phyloP scores from a whole-genome alignment of 371 early-diverging fungal genomes.

The Entomophthora muscae region DNA sequence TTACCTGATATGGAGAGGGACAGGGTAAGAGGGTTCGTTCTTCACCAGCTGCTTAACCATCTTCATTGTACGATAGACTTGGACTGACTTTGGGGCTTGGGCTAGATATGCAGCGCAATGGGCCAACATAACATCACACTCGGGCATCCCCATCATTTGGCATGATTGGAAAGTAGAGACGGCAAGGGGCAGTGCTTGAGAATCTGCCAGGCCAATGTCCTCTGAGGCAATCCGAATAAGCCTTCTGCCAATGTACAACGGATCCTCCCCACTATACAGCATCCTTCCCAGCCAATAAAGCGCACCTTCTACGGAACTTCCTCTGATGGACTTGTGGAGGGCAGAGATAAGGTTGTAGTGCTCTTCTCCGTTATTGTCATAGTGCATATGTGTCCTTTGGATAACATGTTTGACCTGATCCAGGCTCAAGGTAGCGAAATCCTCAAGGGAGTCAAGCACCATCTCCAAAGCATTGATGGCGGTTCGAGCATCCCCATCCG shows the following conservation, averaged over 20 bases:
- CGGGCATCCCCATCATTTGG: slow-evolving; percentile 78
- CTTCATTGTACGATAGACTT: slow-evolving; percentile 55
- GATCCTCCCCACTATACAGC: slow-evolving; percentile 79
- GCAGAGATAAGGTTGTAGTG: slow-evolving; percentile 82
- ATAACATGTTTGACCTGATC: not conserved
- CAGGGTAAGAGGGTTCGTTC: slow-evolving; percentile 44
- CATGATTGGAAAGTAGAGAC: slow-evolving; percentile 61
- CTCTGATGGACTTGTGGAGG: slow-evolving; percentile 67
- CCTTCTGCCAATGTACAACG: slow-evolving; percentile 45
- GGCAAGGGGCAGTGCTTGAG: slow-evolving; percentile 50
- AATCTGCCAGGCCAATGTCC: slow-evolving; percentile 77
- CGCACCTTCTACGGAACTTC: slow-evolving; percentile 24
- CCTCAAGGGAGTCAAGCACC: slow-evolving; percentile 20
- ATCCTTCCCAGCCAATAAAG: slow-evolving; percentile 81
- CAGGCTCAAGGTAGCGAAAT: not conserved
- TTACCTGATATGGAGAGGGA: slow-evolving; percentile 59
- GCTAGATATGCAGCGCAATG: slow-evolving; percentile 63
- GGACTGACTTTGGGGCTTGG: slow-evolving; percentile 61
- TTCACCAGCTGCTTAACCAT: slow-evolving; percentile 22
- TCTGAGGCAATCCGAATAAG: slow-evolving; percentile 70
- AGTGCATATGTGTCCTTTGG: slow-evolving; percentile 12
- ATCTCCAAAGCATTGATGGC: slow-evolving; percentile 53
- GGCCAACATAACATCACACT: slow-evolving; percentile 68
- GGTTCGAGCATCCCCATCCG: slow-evolving; percentile 58
- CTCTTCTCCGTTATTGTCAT: slow-evolving; percentile 70